Evolutionary conservation across 2,329 filamentous ascomycete genomes (phyloP), one percentile per base, ranked within the genome.

Genomic region (Daldinia eschscholtzii): DNA sequence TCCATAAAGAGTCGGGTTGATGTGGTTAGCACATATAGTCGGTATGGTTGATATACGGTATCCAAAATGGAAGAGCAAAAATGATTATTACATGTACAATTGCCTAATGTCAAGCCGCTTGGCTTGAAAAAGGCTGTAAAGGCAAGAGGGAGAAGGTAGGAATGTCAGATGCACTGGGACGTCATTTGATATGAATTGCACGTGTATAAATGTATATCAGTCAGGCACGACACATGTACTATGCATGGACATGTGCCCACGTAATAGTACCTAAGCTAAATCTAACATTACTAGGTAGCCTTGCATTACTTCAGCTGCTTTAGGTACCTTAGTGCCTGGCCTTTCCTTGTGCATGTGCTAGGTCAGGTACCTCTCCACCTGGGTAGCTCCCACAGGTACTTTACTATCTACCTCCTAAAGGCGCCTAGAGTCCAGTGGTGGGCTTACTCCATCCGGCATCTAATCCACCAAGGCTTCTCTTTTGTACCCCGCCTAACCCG

Each of bases 101-200:
- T 50, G 6, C 23, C 46, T 50, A 2, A 50, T 30, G 13, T 50
- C 13, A 52, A 33, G 46, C 28, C 46, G 15, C 46, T 52, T 33
- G 46, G 15, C 46, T 52, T 26, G 46, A 30, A 30, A 30, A 52
- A 33, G 46, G 9, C 15, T 33, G 5, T 46, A 62, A 57, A 58
- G n/a, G 20, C 20, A 50, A 35, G 57, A 44, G 15, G 44, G 26
- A 18, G 6, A 39, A 13, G 35, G 33, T 7, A 28, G 23, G n/a
- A 26, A 28, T 28, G 46, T 30, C 26, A 52, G 61, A 64, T 72
- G 70, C 61, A 57, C 64, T 30, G 23, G 28, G 64, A 72, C 70
- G 70, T 72, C 70, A 72, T 72, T 72, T 72, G 70, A 72, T 55
- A 26, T 4, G 20, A 6, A 46, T 46, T 15, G 20, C 23, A 46